These are phyloP conservation scores for Salix brachista DNA, from an alignment of 345 rosid genomes.

Conservation along the genomic window DNA sequence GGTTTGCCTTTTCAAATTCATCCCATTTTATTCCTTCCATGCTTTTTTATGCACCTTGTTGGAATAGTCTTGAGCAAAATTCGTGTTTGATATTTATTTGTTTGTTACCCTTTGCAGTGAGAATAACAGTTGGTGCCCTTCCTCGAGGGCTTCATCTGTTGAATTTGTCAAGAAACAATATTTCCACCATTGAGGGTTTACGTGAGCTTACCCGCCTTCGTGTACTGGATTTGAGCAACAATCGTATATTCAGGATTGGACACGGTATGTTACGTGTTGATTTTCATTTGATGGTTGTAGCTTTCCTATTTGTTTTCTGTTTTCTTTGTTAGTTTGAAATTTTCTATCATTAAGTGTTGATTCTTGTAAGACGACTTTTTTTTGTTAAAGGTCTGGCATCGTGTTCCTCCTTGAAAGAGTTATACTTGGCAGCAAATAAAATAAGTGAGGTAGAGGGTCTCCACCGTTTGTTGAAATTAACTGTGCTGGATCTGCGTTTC, in stretches of 20 bases:
- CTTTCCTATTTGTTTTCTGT: background rate
- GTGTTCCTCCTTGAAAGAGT: constrained; percentile 88
- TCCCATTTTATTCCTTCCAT: background rate
- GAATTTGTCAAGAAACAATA: constrained; percentile 77
- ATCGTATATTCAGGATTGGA: constrained; percentile 74
- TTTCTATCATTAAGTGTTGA: background rate
- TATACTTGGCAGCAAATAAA: constrained; percentile 90
- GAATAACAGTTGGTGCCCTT: constrained; percentile 82
- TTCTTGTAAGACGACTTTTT: background rate
- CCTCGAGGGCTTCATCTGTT: constrained; percentile 84
- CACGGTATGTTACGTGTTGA: constrained; percentile 55
- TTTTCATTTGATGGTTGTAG: background rate
- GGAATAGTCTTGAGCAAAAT: background rate
- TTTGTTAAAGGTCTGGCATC: constrained; percentile 70
- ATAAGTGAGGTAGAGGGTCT: constrained; percentile 94
- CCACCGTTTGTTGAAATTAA: constrained; percentile 81
- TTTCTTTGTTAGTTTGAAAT: background rate
- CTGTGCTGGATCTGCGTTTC: constrained; percentile 78
- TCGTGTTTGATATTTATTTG: background rate
- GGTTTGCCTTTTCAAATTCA: constrained; percentile 39
- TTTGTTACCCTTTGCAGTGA: constrained; percentile 36
- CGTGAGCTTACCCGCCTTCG: constrained; percentile 93
- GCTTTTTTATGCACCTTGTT: background rate
- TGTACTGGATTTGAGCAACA: constrained; percentile 87
- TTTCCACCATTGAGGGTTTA: constrained; percentile 80